phyloP scores from a whole-genome alignment of 768 basidiomycete species.

The Naganishia onofrii region DNA sequence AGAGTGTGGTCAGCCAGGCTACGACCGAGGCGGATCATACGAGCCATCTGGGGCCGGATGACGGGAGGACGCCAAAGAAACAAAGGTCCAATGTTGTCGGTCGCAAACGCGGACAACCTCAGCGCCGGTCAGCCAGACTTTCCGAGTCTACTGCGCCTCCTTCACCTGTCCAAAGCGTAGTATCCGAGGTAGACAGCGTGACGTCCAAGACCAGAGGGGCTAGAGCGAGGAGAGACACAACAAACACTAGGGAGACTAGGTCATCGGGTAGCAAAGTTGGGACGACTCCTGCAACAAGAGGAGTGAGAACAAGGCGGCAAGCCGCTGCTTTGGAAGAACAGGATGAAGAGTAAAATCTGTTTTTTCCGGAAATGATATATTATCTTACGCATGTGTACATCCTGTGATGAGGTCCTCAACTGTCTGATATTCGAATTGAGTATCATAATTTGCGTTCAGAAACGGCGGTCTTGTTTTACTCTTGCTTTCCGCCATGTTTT shows the following conservation, averaged over 20 bases:
- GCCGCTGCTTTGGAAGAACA: conserved; percentile 10
- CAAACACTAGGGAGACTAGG: neutral
- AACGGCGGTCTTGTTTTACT: too few relatives aligned
- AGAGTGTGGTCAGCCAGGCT: conserved; percentile 11
- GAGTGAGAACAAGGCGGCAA: conserved; percentile 8
- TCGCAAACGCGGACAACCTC: neutral
- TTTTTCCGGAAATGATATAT: neutral
- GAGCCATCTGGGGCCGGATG: neutral
- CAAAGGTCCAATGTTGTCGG: neutral
- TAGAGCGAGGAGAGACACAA: neutral
- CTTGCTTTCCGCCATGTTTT: too few relatives aligned
- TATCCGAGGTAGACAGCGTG: neutral
- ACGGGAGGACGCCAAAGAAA: neutral
- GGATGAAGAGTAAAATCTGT: neutral
- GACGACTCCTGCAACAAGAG: conserved; percentile 1
- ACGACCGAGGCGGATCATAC: conserved; percentile 17
- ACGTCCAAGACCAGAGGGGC: neutral
- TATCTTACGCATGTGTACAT: neutral
- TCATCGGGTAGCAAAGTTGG: neutral
- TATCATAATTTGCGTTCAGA: too few relatives aligned
- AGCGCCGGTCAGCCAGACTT: conserved; percentile 5
- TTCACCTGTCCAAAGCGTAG: conserved; percentile 4
- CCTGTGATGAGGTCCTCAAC: too few relatives aligned
- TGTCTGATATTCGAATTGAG: too few relatives aligned
- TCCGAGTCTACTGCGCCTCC: conserved; percentile 10